Evolutionary conservation across 2,329 filamentous ascomycete species (phyloP).

Genomic region (Hymenoscyphus occultus): DNA sequence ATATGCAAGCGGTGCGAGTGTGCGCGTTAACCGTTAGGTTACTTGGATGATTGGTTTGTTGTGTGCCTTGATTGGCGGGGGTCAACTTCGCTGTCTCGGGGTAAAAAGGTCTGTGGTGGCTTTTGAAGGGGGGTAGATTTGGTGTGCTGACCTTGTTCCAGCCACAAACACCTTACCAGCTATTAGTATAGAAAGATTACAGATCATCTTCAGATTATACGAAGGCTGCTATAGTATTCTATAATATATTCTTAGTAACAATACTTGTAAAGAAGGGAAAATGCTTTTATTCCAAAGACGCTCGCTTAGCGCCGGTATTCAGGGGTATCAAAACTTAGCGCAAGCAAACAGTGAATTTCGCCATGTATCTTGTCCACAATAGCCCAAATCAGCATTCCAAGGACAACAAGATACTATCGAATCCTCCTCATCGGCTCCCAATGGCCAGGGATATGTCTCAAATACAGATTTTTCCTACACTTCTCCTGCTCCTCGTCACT

Average conservation of each 20-base stretch:
- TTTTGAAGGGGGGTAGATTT: too few species aligned
- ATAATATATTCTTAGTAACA: neutral
- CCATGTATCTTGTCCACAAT: neutral
- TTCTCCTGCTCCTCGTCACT: neutral
- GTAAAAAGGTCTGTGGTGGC: too few species aligned
- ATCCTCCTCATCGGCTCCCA: neutral
- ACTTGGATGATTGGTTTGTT: too few species aligned
- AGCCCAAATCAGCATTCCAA: neutral
- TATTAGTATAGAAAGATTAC: too few species aligned
- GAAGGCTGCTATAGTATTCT: too few species aligned
- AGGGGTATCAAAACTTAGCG: neutral
- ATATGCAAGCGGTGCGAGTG: too few species aligned
- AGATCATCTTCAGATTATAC: too few species aligned
- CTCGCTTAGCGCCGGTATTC: neutral
- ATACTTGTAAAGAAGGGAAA: neutral
- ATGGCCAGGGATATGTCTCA: conserved; percentile 4
- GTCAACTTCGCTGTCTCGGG: too few species aligned
- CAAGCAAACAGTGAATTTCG: neutral
- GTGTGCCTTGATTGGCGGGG: too few species aligned
- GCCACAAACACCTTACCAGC: too few species aligned
- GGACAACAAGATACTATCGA: neutral
- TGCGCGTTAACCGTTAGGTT: too few species aligned
- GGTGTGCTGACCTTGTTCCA: too few species aligned
- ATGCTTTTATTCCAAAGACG: neutral
- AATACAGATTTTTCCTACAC: neutral